These are phyloP conservation scores for Fusarium keratoplasticum DNA, from an alignment of 2,329 filamentous ascomycete genomes.

Conservation along the genomic window DNA sequence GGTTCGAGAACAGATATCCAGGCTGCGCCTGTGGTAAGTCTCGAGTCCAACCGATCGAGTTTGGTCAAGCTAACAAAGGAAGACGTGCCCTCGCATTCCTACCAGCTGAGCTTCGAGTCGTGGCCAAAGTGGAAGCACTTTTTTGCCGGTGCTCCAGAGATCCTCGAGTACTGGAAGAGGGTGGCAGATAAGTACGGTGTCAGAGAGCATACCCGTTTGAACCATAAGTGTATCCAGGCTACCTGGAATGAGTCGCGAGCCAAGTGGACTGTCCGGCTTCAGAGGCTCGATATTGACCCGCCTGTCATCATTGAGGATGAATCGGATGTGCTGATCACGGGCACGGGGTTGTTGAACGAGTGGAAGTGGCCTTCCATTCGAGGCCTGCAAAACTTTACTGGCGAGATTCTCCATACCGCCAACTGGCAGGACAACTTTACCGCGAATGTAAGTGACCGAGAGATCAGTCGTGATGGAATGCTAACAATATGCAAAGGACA, in stretches of 20 bases:
- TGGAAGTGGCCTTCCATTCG: slow-evolving; percentile 60
- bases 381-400: slow-evolving; percentile 62
- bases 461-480: too few species aligned
- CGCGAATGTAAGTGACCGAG: too few species aligned
- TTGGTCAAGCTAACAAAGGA: too few species aligned
- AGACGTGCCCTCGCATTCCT: slow-evolving; percentile 1
- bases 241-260: slow-evolving; percentile 5
- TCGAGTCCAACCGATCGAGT: too few species aligned
- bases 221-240: slow-evolving; percentile 18
- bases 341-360: slow-evolving; percentile 28
- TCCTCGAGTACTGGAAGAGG: slow-evolving; percentile 36
- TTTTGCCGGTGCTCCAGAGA: slow-evolving; percentile 23
- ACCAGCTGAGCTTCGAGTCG: slow-evolving; percentile 20
- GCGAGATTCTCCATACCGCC: slow-evolving; percentile 62
- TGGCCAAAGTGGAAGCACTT: slow-evolving; percentile 11
- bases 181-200: slow-evolving; percentile 34
- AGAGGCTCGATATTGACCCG: background rate
- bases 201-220: slow-evolving; percentile 24
- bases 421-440: slow-evolving; percentile 4
- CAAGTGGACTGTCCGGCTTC: slow-evolving; percentile 11
- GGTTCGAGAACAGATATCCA: too few species aligned
- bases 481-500: background rate
- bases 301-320: slow-evolving; percentile 8
- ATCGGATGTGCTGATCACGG: slow-evolving; percentile 38
- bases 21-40: too few species aligned